Base-by-base conservation (phyloP, 805 yeast genomes). In the Wickerhamiella occidentalis region DNA sequence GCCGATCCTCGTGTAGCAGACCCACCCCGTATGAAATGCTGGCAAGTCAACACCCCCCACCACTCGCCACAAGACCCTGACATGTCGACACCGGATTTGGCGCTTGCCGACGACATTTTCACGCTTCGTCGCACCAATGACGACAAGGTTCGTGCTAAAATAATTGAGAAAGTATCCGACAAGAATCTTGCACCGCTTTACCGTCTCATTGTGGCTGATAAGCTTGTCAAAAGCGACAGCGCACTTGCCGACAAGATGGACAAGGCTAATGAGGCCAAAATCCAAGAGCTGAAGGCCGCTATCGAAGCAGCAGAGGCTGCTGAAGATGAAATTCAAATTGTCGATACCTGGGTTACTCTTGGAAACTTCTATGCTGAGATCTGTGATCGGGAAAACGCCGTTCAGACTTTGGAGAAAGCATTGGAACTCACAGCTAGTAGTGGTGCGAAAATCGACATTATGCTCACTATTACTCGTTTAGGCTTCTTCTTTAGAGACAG, bases 401-500 rank as follows among this genome's bases (percentile, higher is more conserved):
- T 76, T 38, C 66, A 70, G 29, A 78, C 85, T 1, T 73, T 84
- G 58, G 74, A 78, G 52, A 82, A 80, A 60, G 87, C 95, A 1
- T 71, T 79, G 52, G 87, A 81, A 45, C 68, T 81, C 56, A 79
- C 95, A 0, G 90, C 90, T 36, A 80, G 90, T 25, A 77, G 94
- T 0, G 97, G 97, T 5, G 72, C 85, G 29, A 90, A 90, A 65
- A 90, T 92, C 61, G 98, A 92, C 63, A 75, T 87, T 47, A 69
- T 78, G 52, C 74, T 92, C 59, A 79, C 95, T 11, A 78, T 90
- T 55, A 75, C 87, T 12, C 78, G 97, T 64, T 66, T 92, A 49
- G 96, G 94, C n/a, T 80, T 87, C 58, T 87, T 92, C 64, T 90
- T 75, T 65, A 80, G 81, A 60, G 95, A 92, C 67, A 79, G 79